Evolutionary conservation across 1,284 basidiomycete species (phyloP).

Genomic region (Ceratobasidium sp.): DNA sequence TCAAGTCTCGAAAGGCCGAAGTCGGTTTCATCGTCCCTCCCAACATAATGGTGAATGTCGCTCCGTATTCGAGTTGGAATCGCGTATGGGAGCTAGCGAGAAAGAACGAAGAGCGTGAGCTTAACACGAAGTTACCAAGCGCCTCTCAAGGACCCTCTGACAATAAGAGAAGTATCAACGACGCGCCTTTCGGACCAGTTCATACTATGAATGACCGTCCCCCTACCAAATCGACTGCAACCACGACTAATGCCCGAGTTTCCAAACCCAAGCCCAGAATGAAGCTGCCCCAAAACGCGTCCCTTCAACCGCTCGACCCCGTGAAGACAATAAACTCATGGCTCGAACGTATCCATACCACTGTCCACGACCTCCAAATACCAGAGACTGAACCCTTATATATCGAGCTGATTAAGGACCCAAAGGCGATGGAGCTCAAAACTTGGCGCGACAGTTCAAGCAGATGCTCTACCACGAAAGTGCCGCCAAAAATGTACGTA

Average conservation of each 20-base stretch:
- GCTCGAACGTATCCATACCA: not conserved
- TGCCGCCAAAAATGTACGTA: not conserved
- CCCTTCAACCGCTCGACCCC: not conserved
- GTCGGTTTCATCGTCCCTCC: not conserved
- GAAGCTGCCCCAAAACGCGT: not conserved
- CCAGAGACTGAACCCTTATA: not conserved
- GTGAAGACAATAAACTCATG: not conserved
- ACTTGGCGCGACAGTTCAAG: not conserved
- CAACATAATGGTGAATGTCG: not conserved
- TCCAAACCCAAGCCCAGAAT: no score
- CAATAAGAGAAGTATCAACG: no score
- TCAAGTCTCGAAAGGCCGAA: not conserved
- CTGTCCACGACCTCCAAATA: not conserved
- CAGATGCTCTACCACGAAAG: not conserved
- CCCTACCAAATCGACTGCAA: no score
- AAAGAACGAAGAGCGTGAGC: not conserved
- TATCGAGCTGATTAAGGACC: not conserved
- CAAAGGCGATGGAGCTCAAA: not conserved
- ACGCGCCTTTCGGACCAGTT: no score
- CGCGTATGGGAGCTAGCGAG: not conserved
- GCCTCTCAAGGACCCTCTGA: no score
- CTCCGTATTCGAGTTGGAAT: not conserved
- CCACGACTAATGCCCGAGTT: no score
- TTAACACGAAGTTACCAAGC: no score
- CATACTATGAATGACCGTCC: no score